These are phyloP conservation scores for Diversispora eburnea DNA, from an alignment of 192 early-diverging fungal genomes.

Conservation along the genomic window DNA sequence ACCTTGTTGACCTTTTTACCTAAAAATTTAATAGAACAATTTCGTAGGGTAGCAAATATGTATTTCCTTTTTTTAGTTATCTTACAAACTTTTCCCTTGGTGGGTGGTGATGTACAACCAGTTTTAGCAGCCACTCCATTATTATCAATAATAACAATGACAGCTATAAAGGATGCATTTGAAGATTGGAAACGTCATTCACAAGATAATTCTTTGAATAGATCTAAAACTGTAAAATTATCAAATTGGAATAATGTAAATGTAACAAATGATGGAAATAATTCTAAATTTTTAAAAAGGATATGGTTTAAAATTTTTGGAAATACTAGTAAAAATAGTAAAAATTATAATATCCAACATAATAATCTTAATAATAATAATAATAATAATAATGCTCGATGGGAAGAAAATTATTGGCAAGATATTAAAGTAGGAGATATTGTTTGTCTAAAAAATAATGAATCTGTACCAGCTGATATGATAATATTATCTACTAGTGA, in stretches of 20 bases:
- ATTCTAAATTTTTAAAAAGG: constrained; percentile 18
- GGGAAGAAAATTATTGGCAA: constrained; percentile 75
- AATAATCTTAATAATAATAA: neutral
- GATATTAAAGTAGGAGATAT: constrained; percentile 87
- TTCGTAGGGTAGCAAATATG: constrained; percentile 90
- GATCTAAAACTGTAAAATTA: constrained; percentile 51
- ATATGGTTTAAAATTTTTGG: constrained; percentile 21
- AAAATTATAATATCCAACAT: neutral
- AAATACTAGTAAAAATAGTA: neutral
- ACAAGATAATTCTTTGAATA: constrained; percentile 82
- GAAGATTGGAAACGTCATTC: constrained; percentile 89
- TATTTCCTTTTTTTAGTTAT: constrained; percentile 91
- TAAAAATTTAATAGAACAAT: constrained; percentile 96
- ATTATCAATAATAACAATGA: constrained; percentile 71
- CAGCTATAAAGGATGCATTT: constrained; percentile 83
- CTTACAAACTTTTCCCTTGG: constrained; percentile 63
- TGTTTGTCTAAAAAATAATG: constrained; percentile 76
- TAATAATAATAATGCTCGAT: constrained; percentile 35
- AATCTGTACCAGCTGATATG: constrained; percentile 88
- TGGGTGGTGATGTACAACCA: constrained; percentile 62
- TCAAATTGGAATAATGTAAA: constrained; percentile 65
- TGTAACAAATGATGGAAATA: constrained; percentile 23
- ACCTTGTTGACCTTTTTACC: constrained; percentile 86
- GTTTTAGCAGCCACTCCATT: constrained; percentile 79
- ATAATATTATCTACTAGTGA: constrained; percentile 84